Conservation (phyloP, 192 early-diverging fungal genomes). For the Funneliformis mosseae region DNA sequence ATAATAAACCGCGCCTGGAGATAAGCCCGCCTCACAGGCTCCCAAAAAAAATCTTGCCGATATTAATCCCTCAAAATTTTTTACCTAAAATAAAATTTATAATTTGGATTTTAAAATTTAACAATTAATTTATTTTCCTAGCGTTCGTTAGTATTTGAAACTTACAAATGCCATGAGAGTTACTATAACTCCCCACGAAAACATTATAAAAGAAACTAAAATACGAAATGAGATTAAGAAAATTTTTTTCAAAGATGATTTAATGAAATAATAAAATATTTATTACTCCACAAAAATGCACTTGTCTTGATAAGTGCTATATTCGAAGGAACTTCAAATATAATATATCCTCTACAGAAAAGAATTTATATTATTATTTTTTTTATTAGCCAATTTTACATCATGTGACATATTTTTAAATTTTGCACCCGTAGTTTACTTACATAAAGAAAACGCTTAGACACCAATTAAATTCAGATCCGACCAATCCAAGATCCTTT, state of each 20-base stretch:
- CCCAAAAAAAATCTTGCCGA: constrained; percentile 63
- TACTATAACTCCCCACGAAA: constrained; percentile 58
- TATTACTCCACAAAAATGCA: constrained; percentile 53
- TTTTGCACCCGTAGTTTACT: constrained; percentile 41
- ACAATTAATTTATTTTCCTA: neutral
- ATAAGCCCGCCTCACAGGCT: constrained; percentile 57
- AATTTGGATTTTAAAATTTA: constrained; percentile 1
- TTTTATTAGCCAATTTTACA: neutral
- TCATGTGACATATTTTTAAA: neutral
- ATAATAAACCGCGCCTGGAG: constrained; percentile 61
- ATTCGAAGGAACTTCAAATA: constrained; percentile 79
- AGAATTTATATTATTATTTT: neutral
- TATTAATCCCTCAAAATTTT: constrained; percentile 45
- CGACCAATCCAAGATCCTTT: constrained; percentile 47
- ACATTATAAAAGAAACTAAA: constrained; percentile 55
- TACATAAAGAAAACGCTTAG: constrained; percentile 71
- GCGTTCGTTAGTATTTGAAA: neutral
- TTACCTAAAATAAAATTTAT: constrained; percentile 24
- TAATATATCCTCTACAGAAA: constrained; percentile 49
- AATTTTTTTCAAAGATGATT: neutral
- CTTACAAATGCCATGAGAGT: constrained; percentile 54
- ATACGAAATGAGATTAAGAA: neutral
- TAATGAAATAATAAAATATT: neutral
- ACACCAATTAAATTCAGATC: constrained; percentile 58
- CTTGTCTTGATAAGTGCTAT: constrained; percentile 61